Evolutionary conservation across 306 rosid species (phyloP), one percentile per base, ranked within the genome.

Genomic region (Sicyos baderoa): DNA sequence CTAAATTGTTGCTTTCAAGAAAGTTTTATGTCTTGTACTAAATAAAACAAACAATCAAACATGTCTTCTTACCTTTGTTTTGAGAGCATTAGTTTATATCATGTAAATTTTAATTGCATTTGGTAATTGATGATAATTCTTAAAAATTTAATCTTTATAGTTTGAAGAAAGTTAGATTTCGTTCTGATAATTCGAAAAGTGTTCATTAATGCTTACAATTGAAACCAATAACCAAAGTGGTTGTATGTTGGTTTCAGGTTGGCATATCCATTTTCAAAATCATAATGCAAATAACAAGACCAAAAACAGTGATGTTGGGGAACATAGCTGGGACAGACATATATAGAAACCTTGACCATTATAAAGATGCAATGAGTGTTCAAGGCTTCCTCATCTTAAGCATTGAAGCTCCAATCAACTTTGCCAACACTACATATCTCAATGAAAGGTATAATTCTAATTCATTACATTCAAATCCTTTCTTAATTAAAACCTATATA

Each of bases 371-470:
- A 52, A 66, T 51, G 48, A 79, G 53, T 51, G 73, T 85, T 68
- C 94, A 93, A 23, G 96, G 97, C 50, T 88, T 90, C 80, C 91
- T 93, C 62, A 82, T 93, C 54, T 59, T 93, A 63, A 81, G 96
- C 82, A 84, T 93, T n/a, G 97, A 90, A 77, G 93, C 99, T 81
- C 89, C 99, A 8, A 85, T 93, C 82, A 93, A 88, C 81, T 93
- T 93, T 66, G 89, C 99, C 7, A 93, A 93, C 79, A 81, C 82
- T 66, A 82, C 89, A 22, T 93, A 93, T 78, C 96, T 93, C 45
- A 93, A 86, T 27, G 99, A 93, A 68, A 87, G 97, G 96, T 83
- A 76, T 25, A 25, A 7, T 25, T 45, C 49, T 45, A 9, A 45
- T 45, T 6, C 37, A 48, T 40, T 8, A 12, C 6, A 22, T 15